A percentile compares a stretch with the other conserved stretches of the same genome.
Evolutionary conservation across 257 asterid species (phyloP).

Genomic region (Thymus mandschuricus): DNA sequence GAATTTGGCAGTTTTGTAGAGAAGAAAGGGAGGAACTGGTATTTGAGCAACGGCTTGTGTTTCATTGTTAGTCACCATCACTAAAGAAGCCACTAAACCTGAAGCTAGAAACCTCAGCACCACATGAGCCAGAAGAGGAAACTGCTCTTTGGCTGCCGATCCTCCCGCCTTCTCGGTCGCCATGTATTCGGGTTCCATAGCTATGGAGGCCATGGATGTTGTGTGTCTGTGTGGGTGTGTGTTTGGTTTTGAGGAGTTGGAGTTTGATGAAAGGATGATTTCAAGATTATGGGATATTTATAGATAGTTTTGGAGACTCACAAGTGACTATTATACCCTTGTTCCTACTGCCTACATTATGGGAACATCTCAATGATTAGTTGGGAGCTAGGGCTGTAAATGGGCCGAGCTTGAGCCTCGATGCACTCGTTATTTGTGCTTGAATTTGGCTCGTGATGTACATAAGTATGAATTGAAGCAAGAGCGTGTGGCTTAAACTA

Average conservation of each 20-base stretch:
- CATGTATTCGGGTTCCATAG: conserved; percentile 25
- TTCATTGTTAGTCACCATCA: conserved; percentile 68
- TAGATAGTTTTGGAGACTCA: conserved; percentile 3
- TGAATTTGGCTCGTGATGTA: too few species aligned
- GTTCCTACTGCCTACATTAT: background rate
- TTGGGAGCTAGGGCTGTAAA: too few species aligned
- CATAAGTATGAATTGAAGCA: too few species aligned
- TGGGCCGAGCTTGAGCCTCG: too few species aligned
- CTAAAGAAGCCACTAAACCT: conserved; percentile 55
- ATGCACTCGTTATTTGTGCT: too few species aligned
- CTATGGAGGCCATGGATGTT: conserved; percentile 28
- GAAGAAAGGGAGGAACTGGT: conserved; percentile 48
- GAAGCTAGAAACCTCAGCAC: conserved; percentile 68
- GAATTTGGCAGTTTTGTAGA: conserved; percentile 52
- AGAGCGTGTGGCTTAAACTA: too few species aligned
- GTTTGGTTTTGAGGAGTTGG: background rate
- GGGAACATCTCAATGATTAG: too few species aligned
- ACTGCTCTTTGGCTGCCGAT: conserved; percentile 3
- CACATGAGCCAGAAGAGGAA: conserved; percentile 47
- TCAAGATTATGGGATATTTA: conserved; percentile 15
- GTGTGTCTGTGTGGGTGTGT: background rate
- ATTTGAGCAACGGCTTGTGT: conserved; percentile 32
- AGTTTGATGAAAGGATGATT: background rate
- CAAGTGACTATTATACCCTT: conserved; percentile 25
- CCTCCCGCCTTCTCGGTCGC: conserved; percentile 22